Evolutionary conservation across 768 basidiomycete genomes (phyloP).

Genomic region (Psilocybe cubensis): DNA sequence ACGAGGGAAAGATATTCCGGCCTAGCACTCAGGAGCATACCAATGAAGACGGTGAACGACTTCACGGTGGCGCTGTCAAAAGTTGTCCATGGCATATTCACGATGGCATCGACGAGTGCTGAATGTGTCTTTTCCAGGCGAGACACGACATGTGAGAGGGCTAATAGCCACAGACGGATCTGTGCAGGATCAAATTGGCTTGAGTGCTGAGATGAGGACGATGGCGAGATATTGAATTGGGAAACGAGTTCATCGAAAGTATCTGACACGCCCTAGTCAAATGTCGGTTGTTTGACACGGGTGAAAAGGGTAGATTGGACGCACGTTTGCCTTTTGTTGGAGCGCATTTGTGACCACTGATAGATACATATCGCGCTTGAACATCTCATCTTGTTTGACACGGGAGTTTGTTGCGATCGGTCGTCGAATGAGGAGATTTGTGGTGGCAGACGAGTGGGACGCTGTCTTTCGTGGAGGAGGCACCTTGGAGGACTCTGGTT

Average conservation of each 20-base stretch:
- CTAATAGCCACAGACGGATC: conserved; percentile 80
- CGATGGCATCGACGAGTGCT: conserved; percentile 81
- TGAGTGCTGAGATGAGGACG: conserved; percentile 17
- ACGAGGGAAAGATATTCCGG: conserved; percentile 91
- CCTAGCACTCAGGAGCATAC: conserved; percentile 88
- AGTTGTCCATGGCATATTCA: conserved; percentile 91
- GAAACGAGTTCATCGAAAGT: conserved; percentile 89
- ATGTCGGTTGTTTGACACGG: conserved; percentile 9
- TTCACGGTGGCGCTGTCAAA: conserved; percentile 85
- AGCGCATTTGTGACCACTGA: conserved; percentile 83
- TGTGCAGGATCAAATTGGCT: conserved; percentile 49
- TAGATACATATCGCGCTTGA: conserved; percentile 82
- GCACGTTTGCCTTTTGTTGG: conserved; percentile 70
- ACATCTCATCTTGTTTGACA: conserved; percentile 75
- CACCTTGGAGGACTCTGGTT: conserved; percentile 22
- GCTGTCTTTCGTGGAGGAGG: conserved; percentile 45
- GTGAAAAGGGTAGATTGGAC: conserved; percentile 25
- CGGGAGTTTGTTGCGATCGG: conserved; percentile 82
- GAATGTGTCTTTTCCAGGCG: conserved; percentile 83
- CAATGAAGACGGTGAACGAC: conserved; percentile 87
- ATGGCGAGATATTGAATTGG: conserved; percentile 70
- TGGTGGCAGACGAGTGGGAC: conserved; percentile 37
- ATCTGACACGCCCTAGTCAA: conserved; percentile 62
- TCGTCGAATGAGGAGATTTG: conserved; percentile 34
- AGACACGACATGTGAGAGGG: conserved; percentile 91